A percentile compares a stretch with the other conserved stretches of the same genome.
These are phyloP conservation scores for Excoecaria cochinchinensis DNA, from an alignment of 345 rosid species.

Conservation along the genomic window DNA sequence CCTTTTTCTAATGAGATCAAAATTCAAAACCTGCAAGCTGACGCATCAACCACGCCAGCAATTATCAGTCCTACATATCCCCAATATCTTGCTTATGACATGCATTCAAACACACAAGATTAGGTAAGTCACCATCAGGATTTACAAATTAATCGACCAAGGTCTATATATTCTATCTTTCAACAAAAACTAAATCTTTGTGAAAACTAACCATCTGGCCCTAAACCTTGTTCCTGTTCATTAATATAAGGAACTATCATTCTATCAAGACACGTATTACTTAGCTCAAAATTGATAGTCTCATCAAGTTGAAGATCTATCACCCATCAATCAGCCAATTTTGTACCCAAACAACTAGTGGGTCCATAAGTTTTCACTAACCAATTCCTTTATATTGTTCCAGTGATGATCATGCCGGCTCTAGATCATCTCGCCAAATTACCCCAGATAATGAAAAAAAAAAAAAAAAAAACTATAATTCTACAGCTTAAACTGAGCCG, in stretches of 20 bases:
- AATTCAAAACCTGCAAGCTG: constrained; percentile 12
- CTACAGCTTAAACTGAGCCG: background rate
- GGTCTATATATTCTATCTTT: background rate
- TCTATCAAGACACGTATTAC: background rate
- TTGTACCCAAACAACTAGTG: background rate
- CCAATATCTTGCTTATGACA: constrained; percentile 15
- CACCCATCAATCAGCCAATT: constrained; percentile 3
- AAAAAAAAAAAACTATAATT: background rate
- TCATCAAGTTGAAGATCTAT: background rate
- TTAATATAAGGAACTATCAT: background rate
- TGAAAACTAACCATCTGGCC: background rate
- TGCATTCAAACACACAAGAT: background rate
- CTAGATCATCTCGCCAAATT: background rate
- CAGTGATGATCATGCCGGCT: too few species aligned
- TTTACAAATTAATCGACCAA: background rate
- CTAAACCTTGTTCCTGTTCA: background rate
- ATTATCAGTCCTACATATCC: constrained; percentile 20
- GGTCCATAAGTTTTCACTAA: background rate
- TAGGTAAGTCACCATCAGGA: background rate
- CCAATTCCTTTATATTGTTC: background rate
- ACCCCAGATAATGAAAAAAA: background rate
- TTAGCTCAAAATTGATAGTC: background rate
- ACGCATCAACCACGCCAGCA: constrained; percentile 15
- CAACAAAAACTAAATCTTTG: background rate
- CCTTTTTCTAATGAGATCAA: background rate